These are phyloP conservation scores for Trichophyton benhamiae DNA, from an alignment of 2,329 filamentous ascomycete species.

Conservation along the genomic window DNA sequence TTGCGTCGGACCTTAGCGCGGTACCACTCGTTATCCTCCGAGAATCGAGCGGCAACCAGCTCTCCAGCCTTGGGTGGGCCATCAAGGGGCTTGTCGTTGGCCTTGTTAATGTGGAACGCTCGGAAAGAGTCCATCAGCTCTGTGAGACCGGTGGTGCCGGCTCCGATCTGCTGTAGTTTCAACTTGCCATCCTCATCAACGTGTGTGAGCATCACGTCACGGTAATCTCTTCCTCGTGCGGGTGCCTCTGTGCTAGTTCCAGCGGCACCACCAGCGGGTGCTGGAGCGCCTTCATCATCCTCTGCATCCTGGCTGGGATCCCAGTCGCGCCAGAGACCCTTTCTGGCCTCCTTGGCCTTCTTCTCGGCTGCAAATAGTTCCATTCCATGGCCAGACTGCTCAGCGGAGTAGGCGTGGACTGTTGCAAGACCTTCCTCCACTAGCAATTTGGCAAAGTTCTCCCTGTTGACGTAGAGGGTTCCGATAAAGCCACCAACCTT, in stretches of 20 bases:
- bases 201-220: constrained; percentile 84
- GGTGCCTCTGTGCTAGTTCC: constrained; percentile 44
- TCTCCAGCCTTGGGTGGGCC: constrained; percentile 81
- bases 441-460: constrained; percentile 87
- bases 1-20: constrained; percentile 82
- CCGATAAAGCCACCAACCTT: constrained; percentile 97
- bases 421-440: constrained; percentile 88
- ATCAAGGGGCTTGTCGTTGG: constrained; percentile 62
- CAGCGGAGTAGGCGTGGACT: constrained; percentile 88
- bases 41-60: constrained; percentile 81
- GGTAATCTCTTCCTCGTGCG: constrained; percentile 71
- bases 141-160: constrained; percentile 72
- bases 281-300: constrained; percentile 40
- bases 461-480: constrained; percentile 80
- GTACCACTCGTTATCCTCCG: constrained; percentile 85
- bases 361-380: constrained; percentile 82
- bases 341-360: constrained; percentile 75
- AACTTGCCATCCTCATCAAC: constrained; percentile 70
- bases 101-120: constrained; percentile 73
- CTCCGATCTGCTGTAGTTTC: constrained; percentile 83
- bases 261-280: constrained; percentile 35
- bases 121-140: constrained; percentile 84
- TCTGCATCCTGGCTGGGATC: constrained; percentile 75
- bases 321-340: constrained; percentile 88
- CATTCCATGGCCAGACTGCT: constrained; percentile 79